Base-by-base conservation (phyloP, 2,329 filamentous ascomycete genomes). In the Diplodia corticola region DNA sequence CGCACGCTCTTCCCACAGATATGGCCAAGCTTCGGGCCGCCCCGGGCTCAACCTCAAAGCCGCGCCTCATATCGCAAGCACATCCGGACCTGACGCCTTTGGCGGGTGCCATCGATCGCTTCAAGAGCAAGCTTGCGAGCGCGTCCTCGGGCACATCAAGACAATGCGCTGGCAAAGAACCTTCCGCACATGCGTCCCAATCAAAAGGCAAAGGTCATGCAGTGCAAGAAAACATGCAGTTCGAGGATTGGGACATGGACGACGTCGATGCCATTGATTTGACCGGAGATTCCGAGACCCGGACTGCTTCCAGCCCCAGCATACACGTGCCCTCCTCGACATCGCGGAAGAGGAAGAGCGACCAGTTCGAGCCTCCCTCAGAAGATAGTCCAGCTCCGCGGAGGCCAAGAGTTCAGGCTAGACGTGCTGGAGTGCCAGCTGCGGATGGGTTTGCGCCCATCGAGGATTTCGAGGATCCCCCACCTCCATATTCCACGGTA, bases 21-120 rank as follows among this genome's bases (percentile, higher is more conserved):
- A 84, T 84, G 82, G 81, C 79, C 60, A 75, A 79, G 66, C 67
- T 82, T 59, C 74, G 80, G 51, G 73, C 75, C 5, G 80, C 78
- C n/a, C 80, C 81, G 37, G 76, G 75, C n/a, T 79, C 76, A 53
- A 69, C 74, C n/a, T 75, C 74, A 44, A 80, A 76, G 69, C 75
- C 78, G 3, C 70, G 72, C 67, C 72, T 79, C 17, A 64, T 78
- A 46, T 59, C 76, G 44, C 74, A 74, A 26, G 65, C 54, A 6
- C 35, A 28, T 30, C 46, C 35, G 17, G 33, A 30, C 26, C 48
- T 44, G 37, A 50, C 48, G 22, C 63, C 60, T 12, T 5, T 37
- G 33, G 28, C 20, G 20, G 44, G 44, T 28, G 15, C 57, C 5
- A 35, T n/a, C 15, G 20, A 24, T 28, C 28, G 28, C 5, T 22